These are phyloP conservation scores for Fusarium acutatum DNA, from an alignment of 2,329 filamentous ascomycete genomes.

Conservation along the genomic window DNA sequence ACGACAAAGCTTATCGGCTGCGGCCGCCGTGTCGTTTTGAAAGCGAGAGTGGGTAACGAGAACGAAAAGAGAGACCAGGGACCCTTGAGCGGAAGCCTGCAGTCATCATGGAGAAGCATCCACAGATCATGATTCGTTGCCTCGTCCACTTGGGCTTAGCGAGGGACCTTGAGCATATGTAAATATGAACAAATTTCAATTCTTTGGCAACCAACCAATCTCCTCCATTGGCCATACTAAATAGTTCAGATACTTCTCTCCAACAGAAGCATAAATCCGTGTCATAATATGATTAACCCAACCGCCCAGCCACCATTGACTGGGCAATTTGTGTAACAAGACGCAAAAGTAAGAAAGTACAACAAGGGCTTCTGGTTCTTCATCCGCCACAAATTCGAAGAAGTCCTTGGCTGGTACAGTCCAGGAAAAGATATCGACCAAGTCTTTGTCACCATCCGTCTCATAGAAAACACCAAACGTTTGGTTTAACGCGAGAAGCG, in stretches of 20 bases:
- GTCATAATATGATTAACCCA: neutral
- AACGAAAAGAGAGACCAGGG: neutral
- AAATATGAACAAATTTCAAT: neutral
- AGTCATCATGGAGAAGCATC: neutral
- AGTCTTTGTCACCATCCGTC: neutral
- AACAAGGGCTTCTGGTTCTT: neutral
- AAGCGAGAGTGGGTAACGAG: neutral
- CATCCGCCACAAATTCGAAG: neutral
- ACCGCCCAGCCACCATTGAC: neutral
- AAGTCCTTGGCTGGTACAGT: rapidly evolving
- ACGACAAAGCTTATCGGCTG: neutral
- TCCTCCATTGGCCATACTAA: neutral
- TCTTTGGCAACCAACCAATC: neutral
- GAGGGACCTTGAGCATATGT: neutral
- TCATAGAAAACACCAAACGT: neutral
- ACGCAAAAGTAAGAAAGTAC: neutral
- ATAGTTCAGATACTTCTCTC: neutral
- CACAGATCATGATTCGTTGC: neutral
- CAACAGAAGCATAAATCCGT: neutral
- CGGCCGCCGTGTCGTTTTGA: neutral
- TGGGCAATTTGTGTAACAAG: neutral
- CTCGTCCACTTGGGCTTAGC: neutral
- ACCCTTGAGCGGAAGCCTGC: neutral
- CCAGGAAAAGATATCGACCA: neutral
- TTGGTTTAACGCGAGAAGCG: neutral